Conservation (phyloP, 176 grass and related monocot species). For the Rhipidocladum racemiflorum region DNA sequence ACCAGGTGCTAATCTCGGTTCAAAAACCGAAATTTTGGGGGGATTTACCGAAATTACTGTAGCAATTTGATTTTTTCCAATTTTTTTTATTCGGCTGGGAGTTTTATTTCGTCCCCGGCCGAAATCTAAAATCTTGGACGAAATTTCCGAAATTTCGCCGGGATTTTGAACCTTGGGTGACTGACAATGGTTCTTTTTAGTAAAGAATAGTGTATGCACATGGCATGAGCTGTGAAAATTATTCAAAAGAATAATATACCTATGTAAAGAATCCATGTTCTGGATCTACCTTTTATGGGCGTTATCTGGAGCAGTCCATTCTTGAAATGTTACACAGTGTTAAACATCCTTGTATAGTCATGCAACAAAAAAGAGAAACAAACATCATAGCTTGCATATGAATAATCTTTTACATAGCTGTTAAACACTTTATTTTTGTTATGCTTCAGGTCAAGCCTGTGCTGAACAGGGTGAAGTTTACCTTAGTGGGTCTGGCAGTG, state of each 20-base stretch:
- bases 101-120: too few species aligned
- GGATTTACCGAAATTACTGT: too few species aligned
- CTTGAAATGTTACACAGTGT: background rate
- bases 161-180: too few species aligned
- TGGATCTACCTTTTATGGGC: background rate
- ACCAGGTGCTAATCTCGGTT: too few species aligned
- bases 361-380: background rate
- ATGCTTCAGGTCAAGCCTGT: constrained; percentile 80
- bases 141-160: too few species aligned
- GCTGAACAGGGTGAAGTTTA: constrained; percentile 85
- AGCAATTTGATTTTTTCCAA: too few species aligned
- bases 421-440: background rate
- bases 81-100: too few species aligned
- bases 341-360: background rate
- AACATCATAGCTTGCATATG: background rate
- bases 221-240: constrained; percentile 33
- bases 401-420: background rate
- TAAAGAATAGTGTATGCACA: constrained; percentile 6
- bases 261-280: background rate
- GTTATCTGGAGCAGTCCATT: constrained; percentile 3
- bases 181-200: too few species aligned
- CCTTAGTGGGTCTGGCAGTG: constrained; percentile 67
- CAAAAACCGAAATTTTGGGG: too few species aligned
- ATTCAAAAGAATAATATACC: constrained; percentile 11
- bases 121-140: too few species aligned